phyloP scores from a whole-genome alignment of 441 rosid species.

The Biscutella auriculata region DNA sequence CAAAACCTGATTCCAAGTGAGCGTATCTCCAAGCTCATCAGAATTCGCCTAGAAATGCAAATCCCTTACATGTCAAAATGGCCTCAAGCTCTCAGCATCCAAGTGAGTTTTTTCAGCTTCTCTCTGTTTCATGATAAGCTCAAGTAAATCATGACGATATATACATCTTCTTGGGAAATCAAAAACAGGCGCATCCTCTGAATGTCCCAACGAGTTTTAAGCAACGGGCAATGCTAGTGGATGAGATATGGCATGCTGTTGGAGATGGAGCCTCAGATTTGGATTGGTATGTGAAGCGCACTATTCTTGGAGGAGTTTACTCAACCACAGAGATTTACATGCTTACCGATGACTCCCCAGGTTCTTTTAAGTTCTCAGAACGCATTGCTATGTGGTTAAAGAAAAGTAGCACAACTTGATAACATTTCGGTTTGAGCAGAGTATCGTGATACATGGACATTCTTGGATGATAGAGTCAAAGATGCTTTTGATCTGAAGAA shows the following conservation, averaged over 20 bases:
- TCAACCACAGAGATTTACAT: constrained; percentile 90
- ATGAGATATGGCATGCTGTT: constrained; percentile 78
- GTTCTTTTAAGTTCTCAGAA: constrained; percentile 19
- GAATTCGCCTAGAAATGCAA: constrained; percentile 76
- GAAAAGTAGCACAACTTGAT: not conserved
- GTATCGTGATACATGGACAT: constrained; percentile 62
- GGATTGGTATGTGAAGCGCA: constrained; percentile 82
- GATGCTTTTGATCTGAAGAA: constrained; percentile 86
- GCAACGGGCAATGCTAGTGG: constrained; percentile 73
- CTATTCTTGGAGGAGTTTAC: constrained; percentile 81
- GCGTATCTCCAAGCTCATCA: constrained; percentile 53
- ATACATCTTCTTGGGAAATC: not conserved
- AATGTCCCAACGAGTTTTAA: constrained; percentile 71
- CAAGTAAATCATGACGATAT: not conserved
- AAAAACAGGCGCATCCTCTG: constrained; percentile 68
- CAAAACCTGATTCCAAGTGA: constrained; percentile 53
- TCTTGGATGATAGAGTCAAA: constrained; percentile 67
- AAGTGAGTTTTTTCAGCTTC: constrained; percentile 22
- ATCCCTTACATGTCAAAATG: constrained; percentile 78
- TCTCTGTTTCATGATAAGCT: not conserved
- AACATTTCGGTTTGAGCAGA: constrained; percentile 26
- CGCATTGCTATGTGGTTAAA: not conserved
- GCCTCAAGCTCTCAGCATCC: constrained; percentile 95
- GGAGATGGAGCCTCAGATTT: constrained; percentile 62
- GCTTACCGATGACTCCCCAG: constrained; percentile 84